phyloP scores from a whole-genome alignment of 2,329 filamentous ascomycete genomes.

The Lasiodiplodia sp. region DNA sequence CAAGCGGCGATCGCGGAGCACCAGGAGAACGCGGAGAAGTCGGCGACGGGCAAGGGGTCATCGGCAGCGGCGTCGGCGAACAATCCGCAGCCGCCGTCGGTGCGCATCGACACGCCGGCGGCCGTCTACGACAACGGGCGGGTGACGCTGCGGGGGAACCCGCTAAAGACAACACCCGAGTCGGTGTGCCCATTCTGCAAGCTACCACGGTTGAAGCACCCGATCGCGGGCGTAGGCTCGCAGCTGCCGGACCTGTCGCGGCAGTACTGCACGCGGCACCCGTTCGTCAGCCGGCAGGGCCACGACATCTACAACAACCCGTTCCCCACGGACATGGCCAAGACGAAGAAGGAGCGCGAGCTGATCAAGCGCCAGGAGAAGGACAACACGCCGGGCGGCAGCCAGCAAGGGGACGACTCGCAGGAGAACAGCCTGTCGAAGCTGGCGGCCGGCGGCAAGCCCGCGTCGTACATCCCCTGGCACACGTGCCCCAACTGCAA shows the following conservation, averaged over 20 bases:
- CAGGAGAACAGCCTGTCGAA: slow-evolving; percentile 52
- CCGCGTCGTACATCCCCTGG: slow-evolving; percentile 58
- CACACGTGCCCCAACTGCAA: slow-evolving; percentile 68
- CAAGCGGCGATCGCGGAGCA: slow-evolving; percentile 42
- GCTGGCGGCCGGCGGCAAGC: slow-evolving; percentile 57
- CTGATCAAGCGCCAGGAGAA: slow-evolving; percentile 52
- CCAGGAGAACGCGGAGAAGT: slow-evolving; percentile 64
- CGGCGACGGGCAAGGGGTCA: slow-evolving; percentile 44
- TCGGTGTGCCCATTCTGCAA: slow-evolving; percentile 78
- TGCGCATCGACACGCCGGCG: slow-evolving; percentile 66
- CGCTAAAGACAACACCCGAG: slow-evolving; percentile 73
- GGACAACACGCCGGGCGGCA: slow-evolving; percentile 53
- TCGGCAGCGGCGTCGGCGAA: neutral
- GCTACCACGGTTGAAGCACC: slow-evolving; percentile 75
- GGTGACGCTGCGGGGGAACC: slow-evolving; percentile 74
- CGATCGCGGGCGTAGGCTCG: slow-evolving; percentile 73
- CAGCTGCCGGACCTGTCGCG: slow-evolving; percentile 65
- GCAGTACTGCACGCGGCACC: slow-evolving; percentile 80
- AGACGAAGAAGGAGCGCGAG: slow-evolving; percentile 77
- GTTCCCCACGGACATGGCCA: slow-evolving; percentile 77
- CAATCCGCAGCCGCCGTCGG: slow-evolving; percentile 60
- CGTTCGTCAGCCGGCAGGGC: slow-evolving; percentile 77
- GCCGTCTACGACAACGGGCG: slow-evolving; percentile 74
- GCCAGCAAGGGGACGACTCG: slow-evolving; percentile 43
- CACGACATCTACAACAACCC: slow-evolving; percentile 85